Percentiles rank a stretch among this genome's conserved stretches.
These are phyloP conservation scores for Globisporangium okanoganense DNA, from an alignment of 352 stramenopile species.

Conservation along the genomic window DNA sequence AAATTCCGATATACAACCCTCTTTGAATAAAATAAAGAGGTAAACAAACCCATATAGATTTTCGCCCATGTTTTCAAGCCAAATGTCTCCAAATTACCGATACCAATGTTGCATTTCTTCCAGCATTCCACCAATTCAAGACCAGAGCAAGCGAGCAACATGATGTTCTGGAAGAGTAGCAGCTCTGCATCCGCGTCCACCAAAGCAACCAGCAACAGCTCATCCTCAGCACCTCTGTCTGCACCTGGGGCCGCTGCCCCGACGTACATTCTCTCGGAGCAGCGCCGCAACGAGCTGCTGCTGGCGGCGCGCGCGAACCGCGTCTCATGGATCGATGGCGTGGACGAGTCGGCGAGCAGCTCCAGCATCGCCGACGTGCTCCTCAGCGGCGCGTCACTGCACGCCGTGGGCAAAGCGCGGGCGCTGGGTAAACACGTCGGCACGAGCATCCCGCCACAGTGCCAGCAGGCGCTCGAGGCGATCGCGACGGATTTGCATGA, in stretches of 20 bases:
- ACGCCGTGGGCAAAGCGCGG: not conserved
- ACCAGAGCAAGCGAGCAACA: not conserved
- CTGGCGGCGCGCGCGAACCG: constrained; percentile 61
- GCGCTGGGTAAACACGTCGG: not conserved
- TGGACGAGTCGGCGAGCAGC: constrained; percentile 16
- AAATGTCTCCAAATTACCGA: not conserved
- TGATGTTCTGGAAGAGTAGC: constrained; percentile 44
- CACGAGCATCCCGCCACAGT: constrained; percentile 22
- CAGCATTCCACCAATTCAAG: not conserved
- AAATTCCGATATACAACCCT: no score
- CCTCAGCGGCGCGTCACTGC: not conserved
- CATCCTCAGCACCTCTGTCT: not conserved
- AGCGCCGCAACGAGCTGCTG: constrained; percentile 71
- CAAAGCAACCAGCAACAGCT: not conserved
- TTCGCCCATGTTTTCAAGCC: not conserved
- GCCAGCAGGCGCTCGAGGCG: constrained; percentile 38
- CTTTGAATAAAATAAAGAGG: not conserved
- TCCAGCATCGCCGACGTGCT: not conserved
- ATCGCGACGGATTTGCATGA: constrained; percentile 33
- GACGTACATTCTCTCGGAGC: constrained; percentile 58
- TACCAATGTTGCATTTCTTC: not conserved
- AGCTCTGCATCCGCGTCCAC: constrained; percentile 11
- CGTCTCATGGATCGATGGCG: constrained; percentile 68
- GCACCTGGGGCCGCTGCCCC: not conserved
- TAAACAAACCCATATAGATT: not conserved